These are phyloP conservation scores for Penicillium manginii DNA, from an alignment of 495 filamentous ascomycete genomes.

Conservation along the genomic window DNA sequence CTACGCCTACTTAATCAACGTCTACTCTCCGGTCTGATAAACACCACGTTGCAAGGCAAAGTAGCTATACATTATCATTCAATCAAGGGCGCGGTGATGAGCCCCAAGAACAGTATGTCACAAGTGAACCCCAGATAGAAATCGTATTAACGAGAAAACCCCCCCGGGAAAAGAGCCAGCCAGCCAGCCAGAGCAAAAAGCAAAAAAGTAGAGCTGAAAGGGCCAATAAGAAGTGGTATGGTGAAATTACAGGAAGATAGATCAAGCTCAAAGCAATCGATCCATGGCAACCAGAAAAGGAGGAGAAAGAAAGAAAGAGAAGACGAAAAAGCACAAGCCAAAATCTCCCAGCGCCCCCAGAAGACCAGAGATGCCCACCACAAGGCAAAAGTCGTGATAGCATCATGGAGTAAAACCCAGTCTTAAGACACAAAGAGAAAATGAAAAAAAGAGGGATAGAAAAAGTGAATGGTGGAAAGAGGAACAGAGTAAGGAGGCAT, in stretches of 20 bases:
- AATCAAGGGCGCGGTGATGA: background rate
- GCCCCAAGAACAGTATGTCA: constrained; percentile 1
- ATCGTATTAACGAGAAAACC: constrained; percentile 1
- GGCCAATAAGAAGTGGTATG: constrained; percentile 19
- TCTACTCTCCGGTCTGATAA: too few relatives aligned
- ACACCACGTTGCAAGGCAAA: background rate
- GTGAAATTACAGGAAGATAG: constrained; percentile 24
- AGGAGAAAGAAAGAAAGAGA: background rate
- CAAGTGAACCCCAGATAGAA: background rate
- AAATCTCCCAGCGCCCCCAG: constrained; percentile 21
- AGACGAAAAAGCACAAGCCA: constrained; percentile 23
- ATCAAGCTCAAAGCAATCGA: constrained; percentile 13
- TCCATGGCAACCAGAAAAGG: background rate
- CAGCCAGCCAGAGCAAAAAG: background rate
- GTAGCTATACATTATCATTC: background rate
- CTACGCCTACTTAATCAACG: too few relatives aligned
- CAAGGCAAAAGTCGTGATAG: constrained; percentile 14
- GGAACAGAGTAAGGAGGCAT: constrained; percentile 11
- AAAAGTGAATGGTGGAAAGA: background rate
- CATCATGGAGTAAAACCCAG: constrained; percentile 18
- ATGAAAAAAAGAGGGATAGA: constrained; percentile 13
- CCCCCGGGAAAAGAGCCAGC: background rate
- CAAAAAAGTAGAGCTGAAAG: background rate
- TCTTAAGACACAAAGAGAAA: constrained; percentile 23
- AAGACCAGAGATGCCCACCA: constrained; percentile 24